phyloP scores from a whole-genome alignment of 768 basidiomycete species.

The Boletus rufocinnamomeus region DNA sequence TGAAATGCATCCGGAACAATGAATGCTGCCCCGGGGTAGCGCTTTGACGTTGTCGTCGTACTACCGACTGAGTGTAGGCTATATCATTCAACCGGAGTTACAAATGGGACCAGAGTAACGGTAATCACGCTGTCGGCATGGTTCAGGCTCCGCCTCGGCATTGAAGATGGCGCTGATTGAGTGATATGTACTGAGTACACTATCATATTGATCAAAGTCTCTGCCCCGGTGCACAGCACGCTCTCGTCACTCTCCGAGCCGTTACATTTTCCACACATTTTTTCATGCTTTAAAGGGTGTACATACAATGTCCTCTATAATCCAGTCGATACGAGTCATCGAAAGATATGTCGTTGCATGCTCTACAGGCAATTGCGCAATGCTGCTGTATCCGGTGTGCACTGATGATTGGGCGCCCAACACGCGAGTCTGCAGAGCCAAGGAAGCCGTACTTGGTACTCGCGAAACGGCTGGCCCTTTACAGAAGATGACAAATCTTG shows the following conservation, averaged over 20 bases:
- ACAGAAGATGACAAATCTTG: not conserved
- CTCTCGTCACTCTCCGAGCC: not conserved
- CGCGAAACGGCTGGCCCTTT: not conserved
- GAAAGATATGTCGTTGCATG: not conserved
- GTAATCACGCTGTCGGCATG: too few relatives aligned
- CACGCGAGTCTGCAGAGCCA: slow-evolving; percentile 13
- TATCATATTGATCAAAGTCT: too few relatives aligned
- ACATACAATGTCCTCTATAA: not conserved
- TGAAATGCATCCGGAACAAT: not conserved
- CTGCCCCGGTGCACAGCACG: too few relatives aligned
- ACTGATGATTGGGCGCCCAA: not conserved
- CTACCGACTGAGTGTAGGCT: too few relatives aligned
- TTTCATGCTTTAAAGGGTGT: not conserved
- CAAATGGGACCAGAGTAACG: too few relatives aligned
- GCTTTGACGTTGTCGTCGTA: too few relatives aligned
- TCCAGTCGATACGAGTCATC: not conserved
- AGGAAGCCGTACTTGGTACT: not conserved
- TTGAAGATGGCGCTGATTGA: too few relatives aligned
- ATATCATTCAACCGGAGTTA: too few relatives aligned
- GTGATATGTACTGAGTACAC: too few relatives aligned
- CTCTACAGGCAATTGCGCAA: too few relatives aligned
- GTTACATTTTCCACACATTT: not conserved
- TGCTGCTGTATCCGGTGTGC: not conserved
- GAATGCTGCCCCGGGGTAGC: not conserved
- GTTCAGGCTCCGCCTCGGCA: too few relatives aligned